A percentile compares a stretch with the other conserved stretches of the same genome.
Conservation (phyloP, 1,139 yeast species). For the Debaryomyces nepalensis region DNA sequence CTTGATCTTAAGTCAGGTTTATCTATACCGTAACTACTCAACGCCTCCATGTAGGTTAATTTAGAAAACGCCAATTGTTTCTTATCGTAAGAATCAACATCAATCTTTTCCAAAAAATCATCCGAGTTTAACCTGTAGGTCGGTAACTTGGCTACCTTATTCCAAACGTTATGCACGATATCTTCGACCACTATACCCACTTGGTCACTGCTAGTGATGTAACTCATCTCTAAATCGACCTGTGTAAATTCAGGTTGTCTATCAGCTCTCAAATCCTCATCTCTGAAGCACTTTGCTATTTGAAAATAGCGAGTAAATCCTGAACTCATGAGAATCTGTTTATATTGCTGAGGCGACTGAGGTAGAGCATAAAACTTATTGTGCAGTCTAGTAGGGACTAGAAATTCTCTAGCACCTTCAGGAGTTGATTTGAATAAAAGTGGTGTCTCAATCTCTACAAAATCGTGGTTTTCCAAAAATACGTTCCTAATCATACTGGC, state of each 20-base stretch:
- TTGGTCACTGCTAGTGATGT: constrained; percentile 64
- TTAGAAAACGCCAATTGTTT: constrained; percentile 39
- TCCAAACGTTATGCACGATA: constrained; percentile 62
- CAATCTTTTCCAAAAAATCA: constrained; percentile 29
- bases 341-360: constrained; percentile 97
- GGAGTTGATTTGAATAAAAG: constrained; percentile 92
- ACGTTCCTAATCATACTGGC: constrained; percentile 57
- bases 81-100: constrained; percentile 21
- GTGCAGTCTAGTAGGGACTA: constrained; percentile 82
- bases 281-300: constrained; percentile 91
- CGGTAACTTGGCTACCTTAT: constrained; percentile 42
- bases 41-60: constrained; percentile 69
- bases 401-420: constrained; percentile 95
- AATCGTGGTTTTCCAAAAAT: constrained; percentile 51
- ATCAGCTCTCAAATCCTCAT: constrained; percentile 92
- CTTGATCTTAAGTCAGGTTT: constrained; percentile 86
- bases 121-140: constrained; percentile 37
- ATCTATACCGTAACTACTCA: constrained; percentile 82
- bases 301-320: constrained; percentile 89
- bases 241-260: constrained; percentile 98
- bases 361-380: constrained; percentile 84
- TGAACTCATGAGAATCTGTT: constrained; percentile 91
- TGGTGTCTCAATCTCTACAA: constrained; percentile 92
- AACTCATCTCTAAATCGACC: constrained; percentile 91
- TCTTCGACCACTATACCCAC: constrained; percentile 70